A percentile compares a stretch with the other conserved stretches of the same genome.
phyloP scores from a whole-genome alignment of 2,329 filamentous ascomycete genomes.

The Nannizzia gypsea region DNA sequence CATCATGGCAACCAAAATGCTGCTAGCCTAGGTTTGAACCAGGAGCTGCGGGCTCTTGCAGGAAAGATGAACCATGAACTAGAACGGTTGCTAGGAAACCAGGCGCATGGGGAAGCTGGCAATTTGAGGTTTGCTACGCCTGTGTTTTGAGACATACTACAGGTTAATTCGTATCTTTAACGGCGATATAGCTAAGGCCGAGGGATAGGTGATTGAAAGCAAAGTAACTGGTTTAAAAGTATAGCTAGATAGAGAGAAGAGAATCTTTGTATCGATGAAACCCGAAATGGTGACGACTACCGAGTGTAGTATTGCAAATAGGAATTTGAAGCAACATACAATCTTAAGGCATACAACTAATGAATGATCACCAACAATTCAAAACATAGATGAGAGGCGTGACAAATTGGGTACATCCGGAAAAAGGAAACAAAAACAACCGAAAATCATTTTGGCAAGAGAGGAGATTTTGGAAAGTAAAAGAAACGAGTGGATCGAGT shows the following conservation, averaged over 20 bases:
- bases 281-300: not conserved
- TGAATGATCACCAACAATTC: not conserved
- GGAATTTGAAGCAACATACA: not conserved
- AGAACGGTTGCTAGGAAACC: not conserved
- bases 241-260: not conserved
- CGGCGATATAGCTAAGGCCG: too few relatives aligned
- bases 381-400: not conserved
- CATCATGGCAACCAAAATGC: not conserved
- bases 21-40: not conserved
- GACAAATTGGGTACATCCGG: not conserved
- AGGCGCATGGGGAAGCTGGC: not conserved
- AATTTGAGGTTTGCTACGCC: slow-evolving; percentile 21
- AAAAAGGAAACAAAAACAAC: not conserved
- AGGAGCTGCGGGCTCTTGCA: not conserved
- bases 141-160: slow-evolving; percentile 14
- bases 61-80: slow-evolving; percentile 3
- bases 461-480: not conserved
- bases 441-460: not conserved
- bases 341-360: not conserved
- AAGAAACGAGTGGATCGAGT: not conserved
- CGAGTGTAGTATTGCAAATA: not conserved
- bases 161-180: not conserved
- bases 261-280: not conserved
- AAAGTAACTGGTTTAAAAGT: not conserved
- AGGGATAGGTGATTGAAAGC: not conserved